Evolutionary conservation across 2,329 filamentous ascomycete species (phyloP), one percentile per base, ranked within the genome.

Genomic region (Colletotrichum higginsianum): DNA sequence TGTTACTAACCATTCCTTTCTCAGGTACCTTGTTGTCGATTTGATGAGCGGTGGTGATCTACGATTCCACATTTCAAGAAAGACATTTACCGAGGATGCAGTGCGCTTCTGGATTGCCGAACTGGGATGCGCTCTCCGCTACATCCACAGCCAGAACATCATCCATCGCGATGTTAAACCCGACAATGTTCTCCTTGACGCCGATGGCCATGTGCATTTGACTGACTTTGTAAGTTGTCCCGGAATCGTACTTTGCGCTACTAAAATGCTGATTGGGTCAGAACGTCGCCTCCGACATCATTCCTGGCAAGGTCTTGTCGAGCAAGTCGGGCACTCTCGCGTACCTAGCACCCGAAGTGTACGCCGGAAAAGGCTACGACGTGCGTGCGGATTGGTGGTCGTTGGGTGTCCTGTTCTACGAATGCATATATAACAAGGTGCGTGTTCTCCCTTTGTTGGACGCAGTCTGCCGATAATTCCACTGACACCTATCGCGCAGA

Each of bases 351-450:
- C 96, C 96, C 5, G 96, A 99, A 81, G 96, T 98, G 2, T 99
- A 98, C 78, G 89, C 92, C 75, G 96, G 96, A 60, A 92, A 91
- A 73, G 96, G 96, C 49, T 99, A 99, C 79, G 92, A 93, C 72
- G 91, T 91, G 57, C 94, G 96, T 76, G 95, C 96, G 52, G 96
- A 99, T 81, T 99, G 96, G 96, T 99, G 96, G 96, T 98, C 96
- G 7, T 84, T 99, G 26, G 96, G 96, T 60, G 96, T 99, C 56
- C 89, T 97, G n/a, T 98, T 98, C 82, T 99, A 98, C 82, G 96
- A 99, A 82, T 98, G 96, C 87, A 98, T 99, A 75, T 99, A 98
- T 85, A 98, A 97, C 85, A 98, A 97, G 92, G 94, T 95, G 83
- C 30, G 60, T n/a, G 38, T 52, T 42, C 44, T n/a, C 44, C 3